phyloP scores from a whole-genome alignment of 352 stramenopile genomes.

The Phytophthora sojae region DNA sequence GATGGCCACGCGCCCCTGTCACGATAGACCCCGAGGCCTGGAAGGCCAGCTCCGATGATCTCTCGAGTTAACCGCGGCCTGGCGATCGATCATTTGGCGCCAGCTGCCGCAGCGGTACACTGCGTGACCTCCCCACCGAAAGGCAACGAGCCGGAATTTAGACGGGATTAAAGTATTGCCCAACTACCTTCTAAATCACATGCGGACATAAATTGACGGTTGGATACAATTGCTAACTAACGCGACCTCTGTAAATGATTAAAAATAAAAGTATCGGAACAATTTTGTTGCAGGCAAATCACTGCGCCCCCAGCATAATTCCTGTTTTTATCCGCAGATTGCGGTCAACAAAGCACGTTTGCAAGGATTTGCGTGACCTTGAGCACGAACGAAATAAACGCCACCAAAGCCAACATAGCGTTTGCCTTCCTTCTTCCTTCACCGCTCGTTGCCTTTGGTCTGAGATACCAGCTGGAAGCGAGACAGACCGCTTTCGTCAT shows the following conservation, averaged over 20 bases:
- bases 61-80: constrained; percentile 2
- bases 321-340: neutral
- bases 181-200: neutral
- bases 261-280: neutral
- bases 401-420: neutral
- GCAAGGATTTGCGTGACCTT: neutral
- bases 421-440: neutral
- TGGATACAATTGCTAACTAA: neutral
- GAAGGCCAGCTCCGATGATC: neutral
- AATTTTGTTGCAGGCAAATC: neutral
- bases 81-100: constrained; percentile 17
- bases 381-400: neutral
- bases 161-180: constrained; percentile 5
- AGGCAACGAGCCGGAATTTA: constrained; percentile 12
- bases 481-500: constrained; percentile 13
- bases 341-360: neutral
- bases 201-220: neutral
- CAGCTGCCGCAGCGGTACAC: constrained; percentile 5
- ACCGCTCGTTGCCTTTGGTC: neutral
- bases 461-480: constrained; percentile 4
- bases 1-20: constrained; percentile 9
- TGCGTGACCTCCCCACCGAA: constrained; percentile 21
- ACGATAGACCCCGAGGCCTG: neutral
- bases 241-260: neutral
- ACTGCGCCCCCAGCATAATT: too few relatives aligned